phyloP scores from a whole-genome alignment of 768 basidiomycete species.

The Suillus lakei region DNA sequence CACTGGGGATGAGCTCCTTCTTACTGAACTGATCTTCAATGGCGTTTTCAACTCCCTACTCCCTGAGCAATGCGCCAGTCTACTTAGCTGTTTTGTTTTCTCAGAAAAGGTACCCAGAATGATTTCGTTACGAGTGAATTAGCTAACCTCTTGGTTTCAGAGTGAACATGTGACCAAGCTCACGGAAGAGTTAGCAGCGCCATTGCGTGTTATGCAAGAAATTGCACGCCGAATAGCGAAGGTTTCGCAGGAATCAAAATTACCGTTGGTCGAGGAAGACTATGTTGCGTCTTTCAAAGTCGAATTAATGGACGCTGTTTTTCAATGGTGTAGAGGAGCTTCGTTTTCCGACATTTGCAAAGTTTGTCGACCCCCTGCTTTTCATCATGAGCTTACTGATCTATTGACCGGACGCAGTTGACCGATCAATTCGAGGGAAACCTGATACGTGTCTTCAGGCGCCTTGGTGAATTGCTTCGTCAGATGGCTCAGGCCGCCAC shows the following conservation, averaged over 20 bases:
- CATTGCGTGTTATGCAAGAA: conserved; percentile 94
- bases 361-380: conserved; percentile 44
- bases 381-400: not conserved
- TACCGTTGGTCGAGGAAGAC: conserved; percentile 88
- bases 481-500: conserved; percentile 97
- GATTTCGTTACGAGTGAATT: not conserved
- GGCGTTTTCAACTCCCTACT: conserved; percentile 90
- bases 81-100: conserved; percentile 98
- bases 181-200: conserved; percentile 92
- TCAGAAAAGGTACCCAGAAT: conserved; percentile 77
- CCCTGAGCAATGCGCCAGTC: conserved; percentile 91
- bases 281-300: conserved; percentile 98
- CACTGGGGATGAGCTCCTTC: conserved; percentile 92
- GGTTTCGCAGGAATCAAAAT: conserved; percentile 92
- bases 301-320: conserved; percentile 97
- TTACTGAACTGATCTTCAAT: conserved; percentile 97
- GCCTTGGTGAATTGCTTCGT: conserved; percentile 90
- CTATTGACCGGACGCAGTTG: conserved; percentile 53
- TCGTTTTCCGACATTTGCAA: conserved; percentile 97
- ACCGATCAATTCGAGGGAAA: conserved; percentile 98
- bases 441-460: conserved; percentile 93
- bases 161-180: conserved; percentile 86
- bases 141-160: conserved; percentile 41
- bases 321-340: conserved; percentile 98
- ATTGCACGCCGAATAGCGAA: conserved; percentile 95